Conservation (phyloP, 2,329 filamentous ascomycete species). For the Monosporascus sp. region DNA sequence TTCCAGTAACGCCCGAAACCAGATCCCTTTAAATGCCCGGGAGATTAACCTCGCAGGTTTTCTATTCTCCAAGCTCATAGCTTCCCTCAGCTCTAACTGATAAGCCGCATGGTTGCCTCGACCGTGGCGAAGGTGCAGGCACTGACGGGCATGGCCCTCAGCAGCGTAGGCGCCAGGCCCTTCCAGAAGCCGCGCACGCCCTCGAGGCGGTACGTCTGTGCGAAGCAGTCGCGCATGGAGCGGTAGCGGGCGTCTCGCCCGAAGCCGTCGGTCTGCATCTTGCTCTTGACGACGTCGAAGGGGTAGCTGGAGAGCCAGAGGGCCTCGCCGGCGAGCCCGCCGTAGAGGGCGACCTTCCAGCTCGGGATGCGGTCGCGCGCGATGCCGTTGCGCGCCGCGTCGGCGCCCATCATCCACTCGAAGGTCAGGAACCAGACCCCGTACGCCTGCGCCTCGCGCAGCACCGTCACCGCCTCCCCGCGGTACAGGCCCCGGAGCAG, state of each 20-base stretch:
- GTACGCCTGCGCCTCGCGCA: constrained; percentile 91
- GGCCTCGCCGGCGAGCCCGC: constrained; percentile 87
- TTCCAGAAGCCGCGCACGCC: constrained; percentile 88
- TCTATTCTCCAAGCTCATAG: neutral
- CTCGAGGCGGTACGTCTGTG: constrained; percentile 71
- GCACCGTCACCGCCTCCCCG: constrained; percentile 77
- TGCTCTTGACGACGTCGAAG: constrained; percentile 96
- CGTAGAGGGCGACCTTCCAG: constrained; percentile 86
- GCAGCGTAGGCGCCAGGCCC: constrained; percentile 81
- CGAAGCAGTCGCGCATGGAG: constrained; percentile 86
- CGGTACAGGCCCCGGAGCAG: constrained; percentile 75
- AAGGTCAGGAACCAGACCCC: constrained; percentile 93
- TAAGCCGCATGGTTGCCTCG: constrained; percentile 60
- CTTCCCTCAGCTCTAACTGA: constrained; percentile 32
- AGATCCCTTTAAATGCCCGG: neutral
- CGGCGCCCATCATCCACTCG: constrained; percentile 92
- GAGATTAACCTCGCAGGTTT: neutral
- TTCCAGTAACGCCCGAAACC: too few species aligned
- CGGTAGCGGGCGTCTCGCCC: constrained; percentile 65
- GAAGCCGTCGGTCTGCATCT: constrained; percentile 98
- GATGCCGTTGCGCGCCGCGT: constrained; percentile 72
- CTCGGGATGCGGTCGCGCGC: constrained; percentile 73
- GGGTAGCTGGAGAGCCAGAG: constrained; percentile 94
- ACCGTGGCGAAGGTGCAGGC: constrained; percentile 94
- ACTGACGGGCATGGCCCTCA: constrained; percentile 95